Conservation (phyloP, 2,329 filamentous ascomycete species). For the Claviceps monticola region DNA sequence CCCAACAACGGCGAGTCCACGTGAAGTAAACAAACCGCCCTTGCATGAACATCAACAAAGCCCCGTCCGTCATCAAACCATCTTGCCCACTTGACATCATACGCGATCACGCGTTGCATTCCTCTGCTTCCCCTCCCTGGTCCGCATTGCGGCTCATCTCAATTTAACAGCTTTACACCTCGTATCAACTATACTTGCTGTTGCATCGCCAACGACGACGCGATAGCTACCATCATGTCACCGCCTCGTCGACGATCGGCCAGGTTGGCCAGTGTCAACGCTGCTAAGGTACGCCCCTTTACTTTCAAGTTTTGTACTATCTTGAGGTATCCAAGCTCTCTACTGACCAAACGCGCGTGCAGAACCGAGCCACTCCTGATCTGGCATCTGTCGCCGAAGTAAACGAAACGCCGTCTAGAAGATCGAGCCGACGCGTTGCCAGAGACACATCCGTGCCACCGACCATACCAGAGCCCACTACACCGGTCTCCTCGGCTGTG, state of each 20-base stretch:
- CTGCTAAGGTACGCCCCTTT: conserved; percentile 21
- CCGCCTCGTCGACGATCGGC: conserved; percentile 31
- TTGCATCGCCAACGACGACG: neutral
- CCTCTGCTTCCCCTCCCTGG: conserved; percentile 4
- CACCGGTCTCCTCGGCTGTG: conserved; percentile 52
- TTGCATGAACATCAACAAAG: conserved; percentile 10
- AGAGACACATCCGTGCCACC: conserved; percentile 15
- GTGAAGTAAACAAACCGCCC: conserved; percentile 15
- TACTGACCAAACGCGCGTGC: conserved; percentile 3
- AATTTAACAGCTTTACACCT: neutral
- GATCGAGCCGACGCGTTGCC: conserved; percentile 11
- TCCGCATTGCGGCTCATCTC: conserved; percentile 2
- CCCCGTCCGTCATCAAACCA: neutral
- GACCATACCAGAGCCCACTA: conserved; percentile 29
- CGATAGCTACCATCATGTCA: conserved; percentile 18
- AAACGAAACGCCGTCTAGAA: conserved; percentile 22
- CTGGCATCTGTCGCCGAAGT: conserved; percentile 31
- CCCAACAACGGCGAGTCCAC: conserved; percentile 3
- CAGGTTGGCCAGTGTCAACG: conserved; percentile 26
- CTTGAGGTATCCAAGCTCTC: neutral
- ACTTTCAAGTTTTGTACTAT: conserved; percentile 3
- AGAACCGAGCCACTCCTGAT: conserved; percentile 19
- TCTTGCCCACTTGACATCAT: conserved; percentile 7
- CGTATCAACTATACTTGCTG: neutral
- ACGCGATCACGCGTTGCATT: conserved; percentile 4